A percentile compares a stretch with the other conserved stretches of the same genome.
Evolutionary conservation across 305 asterid genomes (phyloP).

Genomic region (Rubia tinctorum): DNA sequence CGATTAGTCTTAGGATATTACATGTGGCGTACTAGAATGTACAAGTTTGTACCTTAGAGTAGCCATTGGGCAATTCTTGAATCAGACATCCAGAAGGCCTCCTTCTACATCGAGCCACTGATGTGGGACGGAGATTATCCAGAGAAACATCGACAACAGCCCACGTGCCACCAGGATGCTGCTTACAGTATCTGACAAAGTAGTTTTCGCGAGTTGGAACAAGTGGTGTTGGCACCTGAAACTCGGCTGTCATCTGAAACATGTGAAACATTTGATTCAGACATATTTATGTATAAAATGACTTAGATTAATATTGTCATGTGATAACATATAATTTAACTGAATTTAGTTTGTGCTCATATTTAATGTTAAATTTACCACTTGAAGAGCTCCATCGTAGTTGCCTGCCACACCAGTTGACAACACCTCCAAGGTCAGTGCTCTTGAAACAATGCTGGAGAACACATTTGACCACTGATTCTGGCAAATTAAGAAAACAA

Average conservation of each 20-base stretch:
- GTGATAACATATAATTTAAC: not conserved
- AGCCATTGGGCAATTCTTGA: conserved; percentile 93
- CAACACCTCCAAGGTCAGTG: conserved; percentile 39
- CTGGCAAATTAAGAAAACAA: conserved; percentile 7
- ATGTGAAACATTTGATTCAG: conserved; percentile 4
- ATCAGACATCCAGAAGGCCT: conserved; percentile 96
- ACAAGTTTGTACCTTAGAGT: conserved; percentile 60
- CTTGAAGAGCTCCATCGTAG: conserved; percentile 45
- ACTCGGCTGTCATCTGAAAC: conserved; percentile 86
- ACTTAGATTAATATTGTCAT: not conserved
- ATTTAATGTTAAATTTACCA: conserved; percentile 19
- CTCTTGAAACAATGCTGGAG: conserved; percentile 43
- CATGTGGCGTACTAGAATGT: not conserved
- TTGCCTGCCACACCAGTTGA: conserved; percentile 47
- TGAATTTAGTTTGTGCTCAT: not conserved
- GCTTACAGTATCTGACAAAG: conserved; percentile 88
- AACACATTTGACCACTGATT: conserved; percentile 44
- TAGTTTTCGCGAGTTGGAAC: conserved; percentile 91
- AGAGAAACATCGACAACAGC: conserved; percentile 94
- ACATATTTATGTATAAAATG: not conserved
- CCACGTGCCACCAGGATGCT: conserved; percentile 81
- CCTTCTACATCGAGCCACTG: conserved; percentile 64
- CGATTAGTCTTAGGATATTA: not conserved
- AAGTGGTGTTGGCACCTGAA: conserved; percentile 89
- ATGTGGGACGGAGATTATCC: conserved; percentile 63